Conservation (phyloP, 2,329 filamentous ascomycete genomes). For the Fusarium equiseti region DNA sequence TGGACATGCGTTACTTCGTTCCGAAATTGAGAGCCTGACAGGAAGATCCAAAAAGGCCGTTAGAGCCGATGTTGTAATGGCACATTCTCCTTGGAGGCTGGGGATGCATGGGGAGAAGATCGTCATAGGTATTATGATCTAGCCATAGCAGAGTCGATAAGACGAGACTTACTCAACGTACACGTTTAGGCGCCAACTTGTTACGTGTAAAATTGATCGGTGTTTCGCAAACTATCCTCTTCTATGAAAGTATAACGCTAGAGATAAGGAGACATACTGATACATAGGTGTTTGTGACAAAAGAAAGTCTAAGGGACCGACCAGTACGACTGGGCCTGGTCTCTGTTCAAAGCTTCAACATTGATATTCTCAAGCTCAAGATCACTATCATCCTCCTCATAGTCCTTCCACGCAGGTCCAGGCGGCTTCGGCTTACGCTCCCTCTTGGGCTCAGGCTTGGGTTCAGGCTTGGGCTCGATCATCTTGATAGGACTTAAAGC, state of each 20-base stretch:
- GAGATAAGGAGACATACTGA: too few species aligned
- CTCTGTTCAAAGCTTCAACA: constrained; percentile 23
- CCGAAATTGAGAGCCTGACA: not conserved
- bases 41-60: not conserved
- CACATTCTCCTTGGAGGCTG: not conserved
- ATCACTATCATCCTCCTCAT: constrained; percentile 18
- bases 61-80: not conserved
- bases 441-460: not conserved
- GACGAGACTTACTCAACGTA: too few species aligned
- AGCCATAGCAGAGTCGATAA: not conserved
- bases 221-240: not conserved
- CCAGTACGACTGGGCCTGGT: constrained; percentile 32
- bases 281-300: not conserved
- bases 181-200: not conserved
- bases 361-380: constrained; percentile 27
- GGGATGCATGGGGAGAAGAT: not conserved
- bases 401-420: constrained; percentile 22
- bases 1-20: too few species aligned
- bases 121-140: not conserved
- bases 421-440: not conserved
- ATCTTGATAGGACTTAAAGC: not conserved
- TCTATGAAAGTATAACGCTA: not conserved
- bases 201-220: not conserved
- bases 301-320: constrained; percentile 8
- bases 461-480: not conserved